Base-by-base conservation (phyloP, 495 filamentous ascomycete genomes). In the Physcia stellaris region DNA sequence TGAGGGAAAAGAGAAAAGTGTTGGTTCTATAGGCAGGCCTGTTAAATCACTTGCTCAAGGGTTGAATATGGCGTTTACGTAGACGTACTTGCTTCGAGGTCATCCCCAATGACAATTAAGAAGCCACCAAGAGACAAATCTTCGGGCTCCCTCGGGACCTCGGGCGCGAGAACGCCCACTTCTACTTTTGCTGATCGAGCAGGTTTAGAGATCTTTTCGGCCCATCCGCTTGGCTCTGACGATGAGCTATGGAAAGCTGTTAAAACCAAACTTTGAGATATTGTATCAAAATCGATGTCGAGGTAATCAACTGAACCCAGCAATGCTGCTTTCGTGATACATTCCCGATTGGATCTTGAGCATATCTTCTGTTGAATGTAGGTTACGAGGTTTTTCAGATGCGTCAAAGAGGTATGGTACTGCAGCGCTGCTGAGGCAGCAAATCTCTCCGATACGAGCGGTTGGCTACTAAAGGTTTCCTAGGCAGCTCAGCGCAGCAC, bases 1-100 rank as follows among this genome's bases (percentile, higher is more conserved):
- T 6, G 86, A 78, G 16, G 86, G 77, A 50, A 95, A 94, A n/a
- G 83, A 75, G 65, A 98, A 95, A 41, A 88, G 62, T 0, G 81
- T 82, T 24, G 79, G 71, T 23, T 77, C 79, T 80, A 40, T 26
- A 24, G 32, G 22, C 26, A 16, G 32, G 28, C 47, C 31, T 37
- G 36, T 42, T 19, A 49, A 40, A 23, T 7, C 13, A 32, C 7
- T 7, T 7, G 26, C 6, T 29, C 36, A 31, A 24, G 31, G 24
- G 10, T n/a, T 45, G 18, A 35, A 23, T 17, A 22, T 11, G 19
- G 31, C 36, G 37, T 19, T 22, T 32, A 15, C n/a, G 19, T 17
- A 39, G 56, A 61, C 65, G 38, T 72, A 83, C 78, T 71, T 42
- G 76, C 69, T 46, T 76, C 71, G 32, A 66, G 61, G 48, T 87